Conservation (phyloP, 129 eudicot species). For the Apium graveolens region DNA sequence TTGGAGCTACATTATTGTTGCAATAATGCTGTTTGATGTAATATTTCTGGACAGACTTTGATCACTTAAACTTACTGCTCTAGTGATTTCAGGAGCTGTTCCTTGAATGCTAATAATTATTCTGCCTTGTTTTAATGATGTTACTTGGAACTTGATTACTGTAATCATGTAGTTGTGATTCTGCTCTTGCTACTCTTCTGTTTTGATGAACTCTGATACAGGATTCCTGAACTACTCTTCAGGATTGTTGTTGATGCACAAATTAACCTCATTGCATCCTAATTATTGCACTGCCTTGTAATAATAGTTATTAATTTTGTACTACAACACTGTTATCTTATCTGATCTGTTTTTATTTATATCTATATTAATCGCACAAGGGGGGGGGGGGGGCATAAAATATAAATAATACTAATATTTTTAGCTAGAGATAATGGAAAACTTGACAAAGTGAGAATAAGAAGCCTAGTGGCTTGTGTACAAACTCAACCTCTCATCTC, state of each 20-base stretch:
- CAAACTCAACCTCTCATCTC: slow-evolving; percentile 7
- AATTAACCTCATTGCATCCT: neutral
- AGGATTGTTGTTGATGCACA: neutral
- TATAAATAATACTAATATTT: no score
- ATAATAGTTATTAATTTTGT: no score
- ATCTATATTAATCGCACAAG: no score
- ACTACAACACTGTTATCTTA: no score
- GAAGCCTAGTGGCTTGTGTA: neutral
- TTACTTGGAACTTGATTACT: neutral
- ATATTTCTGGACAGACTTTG: neutral
- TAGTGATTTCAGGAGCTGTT: neutral
- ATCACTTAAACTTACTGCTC: neutral
- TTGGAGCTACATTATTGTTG: neutral
- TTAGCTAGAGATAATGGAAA: neutral
- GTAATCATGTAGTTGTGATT: neutral
- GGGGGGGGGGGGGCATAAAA: neutral
- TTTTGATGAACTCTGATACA: neutral
- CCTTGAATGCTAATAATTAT: neutral
- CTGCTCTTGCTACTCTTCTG: neutral
- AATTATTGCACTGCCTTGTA: neutral
- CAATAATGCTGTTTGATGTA: neutral
- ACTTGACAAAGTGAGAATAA: neutral
- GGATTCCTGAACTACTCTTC: neutral
- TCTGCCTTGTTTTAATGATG: neutral
- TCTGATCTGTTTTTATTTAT: no score